Evolutionary conservation across 2,329 filamentous ascomycete species (phyloP), one percentile per base, ranked within the genome.

Genomic region (Aureobasidium leucospermi): DNA sequence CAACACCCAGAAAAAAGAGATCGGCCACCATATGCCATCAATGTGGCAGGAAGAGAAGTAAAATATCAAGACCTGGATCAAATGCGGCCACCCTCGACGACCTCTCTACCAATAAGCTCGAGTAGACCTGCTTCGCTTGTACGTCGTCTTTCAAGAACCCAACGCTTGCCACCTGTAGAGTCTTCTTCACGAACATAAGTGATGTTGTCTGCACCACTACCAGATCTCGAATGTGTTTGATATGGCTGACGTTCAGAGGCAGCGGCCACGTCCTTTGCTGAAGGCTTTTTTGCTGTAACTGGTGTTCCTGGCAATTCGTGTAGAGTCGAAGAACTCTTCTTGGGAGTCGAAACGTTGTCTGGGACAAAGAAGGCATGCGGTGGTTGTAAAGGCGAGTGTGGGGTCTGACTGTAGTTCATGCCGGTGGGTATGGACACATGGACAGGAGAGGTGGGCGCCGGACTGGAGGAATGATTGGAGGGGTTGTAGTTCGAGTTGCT

Each of bases 111-210:
- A 3, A 88, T 71, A n/a, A 88, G 71, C 67, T 87, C 84, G 57
- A 86, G 71, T 69, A 87, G 79, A 0, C 86, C 86, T 60, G 76
- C 80, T 66, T 89, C 86, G 1, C 78, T 83, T 2, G 85, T 87
- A 38, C 87, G 75, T 56, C 86, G 77, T 38, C 86, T 74, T 71
- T 90, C 87, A 65, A 90, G 75, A 7, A 90, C 81, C 87, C 87
- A 90, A 47, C 85, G 75, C 59, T 78, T 80, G 63, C 81, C 81
- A 1, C 79, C 81, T 8, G 78, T 78, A 2, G 81, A 77, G 67
- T 87, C 84, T 62, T 80, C 80, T 63, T 82, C 80, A n/a, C 76
- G 71, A 2, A 81, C 77, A 69, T 90, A 90, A 6, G 85, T 86
- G 36, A 90, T 84, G 63, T 85, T 88, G 64, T 89, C 87, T 1